A percentile compares a stretch with the other conserved stretches of the same genome.
These are phyloP conservation scores for Naganishia sp. DNA, from an alignment of 1,284 basidiomycete species.

Conservation along the genomic window DNA sequence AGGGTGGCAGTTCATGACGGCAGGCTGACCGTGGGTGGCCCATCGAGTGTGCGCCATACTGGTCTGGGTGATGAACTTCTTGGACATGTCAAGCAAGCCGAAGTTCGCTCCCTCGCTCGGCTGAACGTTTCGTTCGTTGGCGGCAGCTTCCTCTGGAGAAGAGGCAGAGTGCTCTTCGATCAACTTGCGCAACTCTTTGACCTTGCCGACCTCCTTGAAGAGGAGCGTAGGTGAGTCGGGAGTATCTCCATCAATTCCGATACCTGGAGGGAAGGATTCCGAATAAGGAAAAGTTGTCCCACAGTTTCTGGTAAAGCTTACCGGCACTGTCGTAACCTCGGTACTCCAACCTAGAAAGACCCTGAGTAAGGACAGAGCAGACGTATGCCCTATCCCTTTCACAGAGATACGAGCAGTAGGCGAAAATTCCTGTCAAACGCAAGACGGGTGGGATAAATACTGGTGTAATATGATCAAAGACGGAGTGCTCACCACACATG, in stretches of 20 bases:
- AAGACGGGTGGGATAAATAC: too few relatives aligned
- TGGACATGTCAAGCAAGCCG: conserved; percentile 69
- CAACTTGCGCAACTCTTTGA: conserved; percentile 87
- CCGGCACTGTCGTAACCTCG: conserved; percentile 95
- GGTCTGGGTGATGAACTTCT: conserved; percentile 82
- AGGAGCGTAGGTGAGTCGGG: conserved; percentile 65
- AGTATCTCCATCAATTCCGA: conserved; percentile 92
- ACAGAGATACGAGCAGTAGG: conserved; percentile 87
- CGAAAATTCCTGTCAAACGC: conserved; percentile 72
- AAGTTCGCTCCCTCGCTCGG: conserved; percentile 31
- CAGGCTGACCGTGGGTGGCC: conserved; percentile 97
- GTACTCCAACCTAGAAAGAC: conserved; percentile 94
- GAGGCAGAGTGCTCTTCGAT: conserved; percentile 60
- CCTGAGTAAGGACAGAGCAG: conserved; percentile 87
- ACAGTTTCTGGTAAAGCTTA: conserved; percentile 37
- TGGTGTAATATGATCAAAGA: too few relatives aligned
- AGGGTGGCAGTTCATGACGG: conserved; percentile 90
- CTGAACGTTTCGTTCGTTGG: conserved; percentile 31
- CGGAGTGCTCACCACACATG: conserved; percentile 18
- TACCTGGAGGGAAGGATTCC: conserved; percentile 58
- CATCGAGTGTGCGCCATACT: conserved; percentile 99
- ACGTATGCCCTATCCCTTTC: conserved; percentile 94
- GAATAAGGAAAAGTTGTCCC: not conserved
- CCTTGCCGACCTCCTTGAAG: conserved; percentile 99
- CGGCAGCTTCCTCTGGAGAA: conserved; percentile 30